Evolutionary conservation across 495 filamentous ascomycete genomes (phyloP).

Genomic region (Lophium mytilinum): DNA sequence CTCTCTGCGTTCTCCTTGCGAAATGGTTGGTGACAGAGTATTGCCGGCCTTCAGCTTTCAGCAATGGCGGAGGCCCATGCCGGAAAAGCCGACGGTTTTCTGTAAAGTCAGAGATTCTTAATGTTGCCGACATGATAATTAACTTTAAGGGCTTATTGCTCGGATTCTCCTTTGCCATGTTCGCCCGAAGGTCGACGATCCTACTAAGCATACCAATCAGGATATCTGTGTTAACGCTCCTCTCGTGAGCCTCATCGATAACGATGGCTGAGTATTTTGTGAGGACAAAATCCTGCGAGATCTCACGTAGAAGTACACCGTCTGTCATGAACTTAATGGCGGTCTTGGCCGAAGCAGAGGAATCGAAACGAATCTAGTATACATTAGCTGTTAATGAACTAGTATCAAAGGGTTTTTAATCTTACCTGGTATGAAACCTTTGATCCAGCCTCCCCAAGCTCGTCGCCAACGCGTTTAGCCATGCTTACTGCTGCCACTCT

Average conservation of each 20-base stretch:
- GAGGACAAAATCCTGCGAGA: conserved; percentile 80
- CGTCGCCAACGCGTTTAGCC: conserved; percentile 82
- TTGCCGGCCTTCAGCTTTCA: conserved; percentile 91
- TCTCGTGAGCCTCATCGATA: conserved; percentile 96
- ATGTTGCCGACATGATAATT: conserved; percentile 96
- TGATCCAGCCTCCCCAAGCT: conserved; percentile 56
- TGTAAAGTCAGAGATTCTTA: conserved; percentile 83
- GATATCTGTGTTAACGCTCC: conserved; percentile 96
- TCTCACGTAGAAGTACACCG: conserved; percentile 87
- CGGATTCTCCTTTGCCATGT: conserved; percentile 52
- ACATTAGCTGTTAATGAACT: conserved; percentile 30
- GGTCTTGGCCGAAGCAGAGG: conserved; percentile 70
- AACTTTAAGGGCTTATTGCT: conserved; percentile 69
- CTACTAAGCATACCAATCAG: conserved; percentile 92
- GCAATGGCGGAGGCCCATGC: conserved; percentile 63
- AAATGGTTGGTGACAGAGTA: conserved; percentile 88
- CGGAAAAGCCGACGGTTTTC: conserved; percentile 75
- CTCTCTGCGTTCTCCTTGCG: conserved; percentile 67
- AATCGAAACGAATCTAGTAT: conserved; percentile 73
- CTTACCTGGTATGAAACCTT: conserved; percentile 64
- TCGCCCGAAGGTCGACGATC: conserved; percentile 69
- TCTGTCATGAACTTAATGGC: conserved; percentile 99
- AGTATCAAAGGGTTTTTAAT: too few species aligned
- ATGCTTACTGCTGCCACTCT: conserved; percentile 91
- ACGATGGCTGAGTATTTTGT: conserved; percentile 91